phyloP scores from a whole-genome alignment of 129 eudicot species.

The sunflower (Helianthus annuus) region DNA sequence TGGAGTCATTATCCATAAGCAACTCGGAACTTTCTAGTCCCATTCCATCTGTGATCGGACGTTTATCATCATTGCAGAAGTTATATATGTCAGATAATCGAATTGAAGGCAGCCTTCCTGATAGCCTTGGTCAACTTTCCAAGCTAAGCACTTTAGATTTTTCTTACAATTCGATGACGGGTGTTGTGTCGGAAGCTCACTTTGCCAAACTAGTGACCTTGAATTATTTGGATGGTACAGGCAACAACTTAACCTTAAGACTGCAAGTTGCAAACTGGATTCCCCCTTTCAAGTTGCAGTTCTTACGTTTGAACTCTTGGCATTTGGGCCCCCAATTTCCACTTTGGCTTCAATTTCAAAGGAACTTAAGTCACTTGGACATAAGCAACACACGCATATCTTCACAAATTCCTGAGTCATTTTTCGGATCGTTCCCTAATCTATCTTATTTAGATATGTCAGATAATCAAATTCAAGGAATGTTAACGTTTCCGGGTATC shows the following conservation, averaged over 20 bases:
- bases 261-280: background rate
- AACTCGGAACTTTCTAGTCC: background rate
- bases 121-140: conserved; percentile 9
- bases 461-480: background rate
- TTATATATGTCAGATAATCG: background rate
- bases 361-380: background rate
- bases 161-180: background rate
- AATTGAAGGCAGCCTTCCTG: conserved; percentile 6
- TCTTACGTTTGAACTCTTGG: background rate
- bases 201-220: background rate
- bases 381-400: conserved; percentile 4
- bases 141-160: background rate
- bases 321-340: background rate
- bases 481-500: background rate
- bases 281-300: background rate
- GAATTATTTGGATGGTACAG: background rate
- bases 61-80: background rate
- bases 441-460: background rate
- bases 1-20: background rate
- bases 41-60: background rate
- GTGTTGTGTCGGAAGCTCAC: background rate
- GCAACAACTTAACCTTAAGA: background rate
- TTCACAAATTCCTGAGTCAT: background rate
- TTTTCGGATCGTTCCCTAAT: background rate
- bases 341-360: background rate